Percentiles rank a stretch among this genome's conserved stretches.
Conservation (phyloP, 495 filamentous ascomycete genomes). For the Lasiosphaeria miniovina region DNA sequence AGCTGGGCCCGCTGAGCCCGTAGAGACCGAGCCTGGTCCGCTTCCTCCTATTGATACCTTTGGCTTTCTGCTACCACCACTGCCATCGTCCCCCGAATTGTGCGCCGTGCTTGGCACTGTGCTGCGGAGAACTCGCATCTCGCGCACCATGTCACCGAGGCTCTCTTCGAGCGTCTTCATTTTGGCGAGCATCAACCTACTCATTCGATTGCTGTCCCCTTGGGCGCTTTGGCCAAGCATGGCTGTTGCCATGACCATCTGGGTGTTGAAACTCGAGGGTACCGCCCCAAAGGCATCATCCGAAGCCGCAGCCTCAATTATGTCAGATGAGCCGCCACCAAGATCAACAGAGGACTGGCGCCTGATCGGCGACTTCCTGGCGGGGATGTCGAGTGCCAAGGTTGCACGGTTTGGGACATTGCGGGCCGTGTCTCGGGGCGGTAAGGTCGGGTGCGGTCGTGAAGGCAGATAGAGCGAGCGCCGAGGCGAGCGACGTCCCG, state of each 20-base stretch:
- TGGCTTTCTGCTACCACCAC: conserved; percentile 12
- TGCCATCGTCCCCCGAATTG: conserved; percentile 40
- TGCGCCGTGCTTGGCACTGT: conserved; percentile 35
- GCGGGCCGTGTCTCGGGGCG: conserved; percentile 50
- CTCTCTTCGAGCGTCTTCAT: conserved; percentile 90
- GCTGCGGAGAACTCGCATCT: conserved; percentile 65
- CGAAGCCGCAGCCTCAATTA: conserved; percentile 50
- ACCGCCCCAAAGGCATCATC: conserved; percentile 63
- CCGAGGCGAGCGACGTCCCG: conserved; percentile 49
- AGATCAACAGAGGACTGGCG: conserved; percentile 58
- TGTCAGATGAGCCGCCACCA: conserved; percentile 66
- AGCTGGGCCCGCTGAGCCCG: conserved; percentile 14
- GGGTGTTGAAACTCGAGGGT: conserved; percentile 74
- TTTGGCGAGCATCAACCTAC: conserved; percentile 78
- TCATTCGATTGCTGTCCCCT: conserved; percentile 65
- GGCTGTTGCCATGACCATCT: conserved; percentile 70
- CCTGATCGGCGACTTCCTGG: conserved; percentile 19
- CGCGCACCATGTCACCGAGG: conserved; percentile 78
- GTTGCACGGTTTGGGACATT: conserved; percentile 37
- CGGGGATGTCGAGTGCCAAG: conserved; percentile 30
- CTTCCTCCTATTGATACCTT: background rate
- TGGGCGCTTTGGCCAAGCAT: conserved; percentile 28
- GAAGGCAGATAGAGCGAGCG: conserved; percentile 37
- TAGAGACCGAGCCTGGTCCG: background rate
- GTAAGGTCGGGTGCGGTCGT: conserved; percentile 52